These are phyloP conservation scores for Russula lepida DNA, from an alignment of 768 basidiomycete genomes.

Conservation along the genomic window DNA sequence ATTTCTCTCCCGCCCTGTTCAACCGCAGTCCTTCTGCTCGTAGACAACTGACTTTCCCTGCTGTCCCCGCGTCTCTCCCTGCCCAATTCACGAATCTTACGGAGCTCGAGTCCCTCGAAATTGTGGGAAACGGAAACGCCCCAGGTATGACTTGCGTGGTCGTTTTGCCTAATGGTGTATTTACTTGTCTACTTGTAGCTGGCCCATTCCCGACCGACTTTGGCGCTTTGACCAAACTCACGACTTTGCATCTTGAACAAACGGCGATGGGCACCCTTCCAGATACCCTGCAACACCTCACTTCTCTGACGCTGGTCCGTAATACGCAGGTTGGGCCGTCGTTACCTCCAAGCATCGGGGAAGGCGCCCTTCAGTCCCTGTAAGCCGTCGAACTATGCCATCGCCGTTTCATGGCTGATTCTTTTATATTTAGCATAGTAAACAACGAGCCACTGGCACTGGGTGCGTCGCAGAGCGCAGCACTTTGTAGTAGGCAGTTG, in stretches of 20 bases:
- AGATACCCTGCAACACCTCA: constrained; percentile 29
- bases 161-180: neutral
- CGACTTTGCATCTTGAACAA: constrained; percentile 34
- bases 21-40: neutral
- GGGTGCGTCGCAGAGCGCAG: constrained; percentile 11
- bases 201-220: constrained; percentile 37
- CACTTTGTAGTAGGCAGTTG: constrained; percentile 13
- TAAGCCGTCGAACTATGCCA: constrained; percentile 23
- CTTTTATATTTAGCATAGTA: constrained; percentile 12
- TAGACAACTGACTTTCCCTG: constrained; percentile 38
- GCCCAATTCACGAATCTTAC: constrained; percentile 34
- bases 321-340: constrained; percentile 34
- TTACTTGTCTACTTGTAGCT: constrained; percentile 25
- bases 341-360: constrained; percentile 31
- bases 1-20: neutral
- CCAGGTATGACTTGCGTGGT: constrained; percentile 31
- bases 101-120: constrained; percentile 30
- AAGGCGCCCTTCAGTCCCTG: constrained; percentile 33
- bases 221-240: constrained; percentile 30
- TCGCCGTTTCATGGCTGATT: neutral
- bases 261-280: constrained; percentile 34
- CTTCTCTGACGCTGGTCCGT: constrained; percentile 32
- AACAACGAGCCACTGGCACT: constrained; percentile 17
- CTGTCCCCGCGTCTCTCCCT: constrained; percentile 38
- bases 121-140: constrained; percentile 35